Conservation (phyloP, 495 filamentous ascomycete species). For the Hypoxylon subgilvum region DNA sequence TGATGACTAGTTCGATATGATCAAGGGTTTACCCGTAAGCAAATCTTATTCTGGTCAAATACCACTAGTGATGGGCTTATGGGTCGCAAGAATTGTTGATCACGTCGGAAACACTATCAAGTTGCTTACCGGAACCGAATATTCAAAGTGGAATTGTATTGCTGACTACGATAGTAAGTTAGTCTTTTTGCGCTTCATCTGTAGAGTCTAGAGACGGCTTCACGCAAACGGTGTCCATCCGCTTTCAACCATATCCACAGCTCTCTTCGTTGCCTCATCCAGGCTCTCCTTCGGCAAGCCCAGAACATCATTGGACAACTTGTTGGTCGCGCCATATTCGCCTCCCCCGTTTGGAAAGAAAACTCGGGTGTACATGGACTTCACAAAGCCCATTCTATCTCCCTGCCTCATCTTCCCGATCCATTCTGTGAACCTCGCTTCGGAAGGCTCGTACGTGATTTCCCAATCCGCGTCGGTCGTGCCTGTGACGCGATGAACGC, state of each 20-base stretch:
- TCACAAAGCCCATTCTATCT: constrained; percentile 53
- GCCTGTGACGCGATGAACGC: constrained; percentile 58
- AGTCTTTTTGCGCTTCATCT: background rate
- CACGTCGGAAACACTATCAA: too few relatives aligned
- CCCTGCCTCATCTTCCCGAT: constrained; percentile 50
- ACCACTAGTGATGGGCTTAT: too few relatives aligned
- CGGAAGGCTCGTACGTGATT: constrained; percentile 49
- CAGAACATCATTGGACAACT: constrained; percentile 57
- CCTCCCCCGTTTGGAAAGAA: constrained; percentile 59
- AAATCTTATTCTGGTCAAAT: too few relatives aligned
- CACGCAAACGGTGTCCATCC: background rate
- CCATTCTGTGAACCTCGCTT: constrained; percentile 53
- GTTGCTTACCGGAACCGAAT: too few relatives aligned
- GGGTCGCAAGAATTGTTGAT: too few relatives aligned
- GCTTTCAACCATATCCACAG: constrained; percentile 40
- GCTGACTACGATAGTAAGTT: too few relatives aligned
- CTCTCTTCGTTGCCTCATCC: constrained; percentile 58
- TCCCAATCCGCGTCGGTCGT: constrained; percentile 63
- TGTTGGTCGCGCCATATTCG: constrained; percentile 46
- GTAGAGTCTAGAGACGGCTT: too few relatives aligned
- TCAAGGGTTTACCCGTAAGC: too few relatives aligned
- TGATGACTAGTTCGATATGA: too few relatives aligned
- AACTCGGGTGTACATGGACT: constrained; percentile 57
- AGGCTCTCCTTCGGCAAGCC: constrained; percentile 65
- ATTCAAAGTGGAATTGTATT: too few relatives aligned